Base-by-base conservation (phyloP, 2,329 filamentous ascomycete genomes). In the Pseudogymnoascus sp. region DNA sequence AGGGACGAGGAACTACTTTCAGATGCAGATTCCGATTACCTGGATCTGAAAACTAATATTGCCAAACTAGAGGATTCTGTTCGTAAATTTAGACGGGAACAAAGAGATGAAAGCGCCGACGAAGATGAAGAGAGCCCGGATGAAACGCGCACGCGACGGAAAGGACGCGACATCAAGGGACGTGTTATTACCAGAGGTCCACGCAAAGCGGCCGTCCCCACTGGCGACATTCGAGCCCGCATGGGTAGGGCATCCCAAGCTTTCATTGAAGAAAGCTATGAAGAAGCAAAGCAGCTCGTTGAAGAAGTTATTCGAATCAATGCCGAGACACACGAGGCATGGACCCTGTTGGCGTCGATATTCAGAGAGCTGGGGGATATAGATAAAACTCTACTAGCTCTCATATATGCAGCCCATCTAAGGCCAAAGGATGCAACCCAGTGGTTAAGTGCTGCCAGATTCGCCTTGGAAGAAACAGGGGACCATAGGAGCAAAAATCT, bases 231-330 rank as follows among this genome's bases (percentile, higher is more conserved):
- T 73, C 90, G 88, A 69, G 79, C 83, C 42, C 79, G 87, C 44
- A 80, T 92, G 59, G 81, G 83, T 56, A 79, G 83, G 70, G 89
- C 90, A 2, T 89, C 86, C 64, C 81, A 87, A 65, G 84, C 86
- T 4, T 92, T 87, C 70, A 79, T 91, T 64, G 78, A 82, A 8
- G 79, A 82, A 25, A 80, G 87, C 18, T 86, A 87, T 66, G 79
- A 84, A 4, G 77, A 80, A 42, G 87, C 89, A 4, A 76, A 85
- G 37, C 79, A 81, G 14, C 77, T 83, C 21, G 81, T 85, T 7
- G 80, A 82, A 42, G 85, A 89, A 69, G 82, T 88, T 64, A 87
- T 89, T 69, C 81, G 85, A 60, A 86, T 89, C 71, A 89, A 89
- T 66, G 84, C 84, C 18, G 85, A 88, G 71, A 88, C 84, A 1